Base-by-base conservation (phyloP, 176 grass and related monocot genomes). In the Bothriochloa decipiens region DNA sequence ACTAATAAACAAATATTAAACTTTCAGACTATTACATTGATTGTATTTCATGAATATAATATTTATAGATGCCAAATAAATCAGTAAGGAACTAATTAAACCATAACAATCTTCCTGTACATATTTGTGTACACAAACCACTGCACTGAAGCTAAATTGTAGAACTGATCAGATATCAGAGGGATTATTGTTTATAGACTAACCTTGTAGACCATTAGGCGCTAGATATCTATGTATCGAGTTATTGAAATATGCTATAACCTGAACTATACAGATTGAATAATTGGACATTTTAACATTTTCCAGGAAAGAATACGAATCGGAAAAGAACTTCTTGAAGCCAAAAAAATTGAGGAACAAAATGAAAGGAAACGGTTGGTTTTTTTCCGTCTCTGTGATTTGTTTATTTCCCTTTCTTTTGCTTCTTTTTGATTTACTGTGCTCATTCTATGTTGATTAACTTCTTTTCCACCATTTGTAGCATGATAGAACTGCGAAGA, bases 241-340 rank as follows among this genome's bases (percentile, higher is more conserved):
- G 47, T 62, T 61, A 58, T 68, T 72, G 15, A 82, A 26, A 15
- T 13, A 75, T 67, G 46, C n/a, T 64, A 40, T 33, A 45, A 27
- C 32, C 65, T 81, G 18, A 18, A 81, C 33, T 55, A 35, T 52
- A 67, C 45, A 57, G 14, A 67, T 27, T 27, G 65, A 60, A 37
- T 1, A 58, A 4, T 61, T 42, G 73, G 35, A 7, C 23, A 27
- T 72, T 67, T 66, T 57, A 32, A 2, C 64, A 75, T 74, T 79
- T 58, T 90, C 28, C 80, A 99, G 96, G 93, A 99, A 75, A 90
- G 93, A 11, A 91, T 99, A 77, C 86, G 96, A 45, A 94, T 94
- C 17, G 96, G 93, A 82, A 99, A 96, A 92, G 96, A 96, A 80
- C 91, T 99, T 79, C 83, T 99, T 61, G 96, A 99, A 94, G 96